Evolutionary conservation across 768 basidiomycete species (phyloP).

Genomic region (Gelatoporia subvermispora): DNA sequence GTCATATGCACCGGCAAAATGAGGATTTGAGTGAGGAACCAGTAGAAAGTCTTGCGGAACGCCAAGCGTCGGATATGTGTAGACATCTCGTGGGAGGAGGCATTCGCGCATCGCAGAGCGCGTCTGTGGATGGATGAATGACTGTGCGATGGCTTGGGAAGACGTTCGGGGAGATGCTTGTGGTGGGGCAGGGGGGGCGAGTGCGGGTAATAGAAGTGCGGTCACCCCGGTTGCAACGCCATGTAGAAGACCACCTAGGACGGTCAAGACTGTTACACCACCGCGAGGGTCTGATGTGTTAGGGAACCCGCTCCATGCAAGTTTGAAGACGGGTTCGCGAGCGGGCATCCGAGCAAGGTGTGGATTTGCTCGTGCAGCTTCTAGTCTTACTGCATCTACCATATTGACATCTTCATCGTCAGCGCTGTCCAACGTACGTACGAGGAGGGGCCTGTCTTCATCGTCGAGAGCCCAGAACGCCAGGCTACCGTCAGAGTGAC

Average conservation of each 20-base stretch:
- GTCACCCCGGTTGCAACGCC: conserved; percentile 58
- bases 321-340: conserved; percentile 80
- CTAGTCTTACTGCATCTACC: conserved; percentile 46
- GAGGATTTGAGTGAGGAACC: conserved; percentile 64
- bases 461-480: conserved; percentile 83
- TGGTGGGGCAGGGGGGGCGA: conserved; percentile 47
- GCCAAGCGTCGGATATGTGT: conserved; percentile 54
- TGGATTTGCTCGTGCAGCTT: conserved; percentile 14
- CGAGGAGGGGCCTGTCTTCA: conserved; percentile 67
- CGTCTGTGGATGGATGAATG: conserved; percentile 34
- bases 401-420: conserved; percentile 48
- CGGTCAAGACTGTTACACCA: conserved; percentile 66
- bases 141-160: conserved; percentile 12
- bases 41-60: conserved; percentile 76
- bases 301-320: conserved; percentile 78
- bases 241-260: conserved; percentile 70
- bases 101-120: conserved; percentile 64
- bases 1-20: conserved; percentile 64
- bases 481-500: conserved; percentile 78
- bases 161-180: conserved; percentile 23
- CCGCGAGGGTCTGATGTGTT: conserved; percentile 60
- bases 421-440: conserved; percentile 57
- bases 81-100: conserved; percentile 41
- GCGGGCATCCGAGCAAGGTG: conserved; percentile 22
- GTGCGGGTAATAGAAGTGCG: conserved; percentile 62